A percentile compares a stretch with the other conserved stretches of the same genome.
phyloP scores from a whole-genome alignment of 148 eudicot genomes.

The Vaccinium vitisidaea region DNA sequence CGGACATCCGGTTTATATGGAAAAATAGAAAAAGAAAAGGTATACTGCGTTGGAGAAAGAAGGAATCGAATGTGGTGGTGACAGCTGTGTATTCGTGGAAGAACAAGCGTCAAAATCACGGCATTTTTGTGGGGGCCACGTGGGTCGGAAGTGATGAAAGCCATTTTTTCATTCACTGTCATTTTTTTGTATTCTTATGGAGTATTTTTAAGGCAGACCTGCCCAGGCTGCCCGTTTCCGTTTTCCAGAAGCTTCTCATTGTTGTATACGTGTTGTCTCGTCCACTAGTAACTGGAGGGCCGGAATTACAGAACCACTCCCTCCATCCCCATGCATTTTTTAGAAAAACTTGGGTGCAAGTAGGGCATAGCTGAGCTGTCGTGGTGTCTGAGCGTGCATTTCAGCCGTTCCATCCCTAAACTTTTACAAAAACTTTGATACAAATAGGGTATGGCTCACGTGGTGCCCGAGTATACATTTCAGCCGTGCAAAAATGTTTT shows the following conservation, averaged over 20 bases:
- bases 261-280: neutral
- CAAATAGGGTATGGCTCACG: no score
- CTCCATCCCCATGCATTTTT: no score
- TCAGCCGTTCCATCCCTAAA: no score
- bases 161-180: neutral
- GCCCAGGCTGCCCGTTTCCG: neutral
- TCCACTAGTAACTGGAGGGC: neutral
- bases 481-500: no score
- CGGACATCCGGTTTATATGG: no score
- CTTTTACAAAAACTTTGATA: no score
- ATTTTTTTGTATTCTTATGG: neutral
- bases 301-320: neutral
- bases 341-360: no score
- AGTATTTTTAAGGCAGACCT: neutral
- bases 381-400: no score
- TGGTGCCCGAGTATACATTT: no score
- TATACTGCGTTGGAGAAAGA: no score
- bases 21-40: no score
- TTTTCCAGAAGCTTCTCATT: neutral
- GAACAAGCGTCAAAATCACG: neutral
- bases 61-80: neutral
- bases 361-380: no score
- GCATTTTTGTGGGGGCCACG: neutral
- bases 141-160: neutral
- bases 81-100: neutral